These are phyloP conservation scores for Kurtzmaniella natalensis DNA, from an alignment of 1,139 yeast species.

Conservation along the genomic window DNA sequence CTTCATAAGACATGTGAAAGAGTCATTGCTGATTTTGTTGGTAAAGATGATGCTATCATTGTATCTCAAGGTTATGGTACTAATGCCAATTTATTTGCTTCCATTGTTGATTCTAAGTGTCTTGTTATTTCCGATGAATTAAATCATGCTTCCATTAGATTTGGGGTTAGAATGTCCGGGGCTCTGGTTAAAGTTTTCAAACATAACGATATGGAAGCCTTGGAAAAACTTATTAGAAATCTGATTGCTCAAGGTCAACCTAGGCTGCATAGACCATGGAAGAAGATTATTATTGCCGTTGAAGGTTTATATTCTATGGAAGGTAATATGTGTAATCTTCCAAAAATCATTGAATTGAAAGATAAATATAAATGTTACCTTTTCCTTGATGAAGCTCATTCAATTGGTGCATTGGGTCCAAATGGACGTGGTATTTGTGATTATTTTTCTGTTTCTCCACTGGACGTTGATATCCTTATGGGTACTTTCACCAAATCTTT, in stretches of 20 bases:
- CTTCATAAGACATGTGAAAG: constrained; percentile 72
- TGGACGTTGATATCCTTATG: constrained; percentile 81
- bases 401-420: constrained; percentile 97
- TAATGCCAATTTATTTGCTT: constrained; percentile 83
- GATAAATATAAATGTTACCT: constrained; percentile 85
- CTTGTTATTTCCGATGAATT: constrained; percentile 90
- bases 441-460: constrained; percentile 76
- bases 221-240: constrained; percentile 78
- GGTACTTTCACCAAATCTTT: constrained; percentile 97
- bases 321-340: constrained; percentile 89
- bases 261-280: constrained; percentile 96
- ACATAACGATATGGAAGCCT: constrained; percentile 82
- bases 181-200: constrained; percentile 90
- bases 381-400: constrained; percentile 96
- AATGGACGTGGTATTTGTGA: constrained; percentile 93
- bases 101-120: constrained; percentile 82
- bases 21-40: constrained; percentile 79
- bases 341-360: constrained; percentile 68
- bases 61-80: constrained; percentile 97
- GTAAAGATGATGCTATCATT: constrained; percentile 82
- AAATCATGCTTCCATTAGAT: constrained; percentile 93
- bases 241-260: constrained; percentile 97
- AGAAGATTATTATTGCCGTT: constrained; percentile 84
- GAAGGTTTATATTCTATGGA: constrained; percentile 98
- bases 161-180: constrained; percentile 90